Conservation (phyloP, 352 stramenopile genomes). For the Phytophthora capsici region DNA sequence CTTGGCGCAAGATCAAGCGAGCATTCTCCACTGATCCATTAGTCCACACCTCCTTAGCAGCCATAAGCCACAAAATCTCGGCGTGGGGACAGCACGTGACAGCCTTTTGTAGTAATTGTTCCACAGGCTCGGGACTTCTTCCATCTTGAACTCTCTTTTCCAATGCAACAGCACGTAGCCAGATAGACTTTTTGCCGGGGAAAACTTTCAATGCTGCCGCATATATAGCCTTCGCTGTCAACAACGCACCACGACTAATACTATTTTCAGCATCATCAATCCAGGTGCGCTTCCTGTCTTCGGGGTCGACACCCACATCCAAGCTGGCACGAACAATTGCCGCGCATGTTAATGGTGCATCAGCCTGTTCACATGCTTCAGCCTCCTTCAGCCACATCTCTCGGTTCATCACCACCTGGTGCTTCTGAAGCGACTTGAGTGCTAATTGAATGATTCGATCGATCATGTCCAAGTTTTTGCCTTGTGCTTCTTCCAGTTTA, state of each 20-base stretch:
- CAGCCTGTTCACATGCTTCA: slow-evolving; percentile 91
- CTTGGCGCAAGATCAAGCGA: slow-evolving; percentile 94
- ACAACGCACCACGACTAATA: slow-evolving; percentile 79
- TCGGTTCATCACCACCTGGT: slow-evolving; percentile 94
- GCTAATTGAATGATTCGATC: slow-evolving; percentile 88
- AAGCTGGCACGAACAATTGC: slow-evolving; percentile 96
- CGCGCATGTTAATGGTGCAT: slow-evolving; percentile 92
- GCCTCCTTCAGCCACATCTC: slow-evolving; percentile 98
- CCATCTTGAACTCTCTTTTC: slow-evolving; percentile 94
- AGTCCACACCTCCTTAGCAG: slow-evolving; percentile 97
- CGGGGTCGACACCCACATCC: slow-evolving; percentile 94
- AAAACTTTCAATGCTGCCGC: slow-evolving; percentile 91
- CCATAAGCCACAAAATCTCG: slow-evolving; percentile 98
- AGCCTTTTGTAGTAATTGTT: slow-evolving; percentile 92
- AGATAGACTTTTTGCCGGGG: slow-evolving; percentile 94
- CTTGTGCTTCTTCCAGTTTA: slow-evolving; percentile 98
- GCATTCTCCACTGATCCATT: slow-evolving; percentile 94
- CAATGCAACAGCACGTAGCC: slow-evolving; percentile 95
- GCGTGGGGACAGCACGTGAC: slow-evolving; percentile 93
- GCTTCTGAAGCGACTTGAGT: slow-evolving; percentile 89
- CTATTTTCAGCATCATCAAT: slow-evolving; percentile 96
- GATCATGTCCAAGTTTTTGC: slow-evolving; percentile 84
- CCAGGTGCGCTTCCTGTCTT: slow-evolving; percentile 97
- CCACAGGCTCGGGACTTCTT: slow-evolving; percentile 77
- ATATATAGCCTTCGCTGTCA: slow-evolving; percentile 96